phyloP scores from a whole-genome alignment of 441 rosid genomes.

The Hura crepitans region DNA sequence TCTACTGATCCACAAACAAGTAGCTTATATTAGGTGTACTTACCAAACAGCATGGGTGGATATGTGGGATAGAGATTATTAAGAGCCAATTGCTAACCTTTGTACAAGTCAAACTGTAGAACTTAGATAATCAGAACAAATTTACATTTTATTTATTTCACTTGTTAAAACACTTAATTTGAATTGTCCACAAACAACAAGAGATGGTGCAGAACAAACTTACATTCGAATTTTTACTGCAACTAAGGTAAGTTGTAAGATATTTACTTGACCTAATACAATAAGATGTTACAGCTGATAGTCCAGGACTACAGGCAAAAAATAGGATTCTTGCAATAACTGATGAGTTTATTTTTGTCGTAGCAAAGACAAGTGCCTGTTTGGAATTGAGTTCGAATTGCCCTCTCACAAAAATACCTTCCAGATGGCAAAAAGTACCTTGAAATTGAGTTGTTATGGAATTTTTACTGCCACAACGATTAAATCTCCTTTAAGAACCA shows the following conservation, averaged over 20 bases:
- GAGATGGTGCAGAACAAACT: not conserved
- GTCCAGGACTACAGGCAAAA: not conserved
- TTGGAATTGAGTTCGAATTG: not conserved
- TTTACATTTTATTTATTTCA: not conserved
- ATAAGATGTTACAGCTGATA: not conserved
- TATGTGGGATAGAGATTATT: not conserved
- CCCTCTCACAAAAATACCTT: not conserved
- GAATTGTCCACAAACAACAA: not conserved
- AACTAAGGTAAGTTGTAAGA: conserved; percentile 1
- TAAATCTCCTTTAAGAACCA: no score
- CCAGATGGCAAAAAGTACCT: not conserved
- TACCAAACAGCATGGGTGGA: not conserved
- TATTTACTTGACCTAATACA: not conserved
- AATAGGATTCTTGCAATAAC: not conserved
- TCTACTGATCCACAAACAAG: not conserved
- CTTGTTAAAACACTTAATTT: not conserved
- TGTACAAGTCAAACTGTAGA: not conserved
- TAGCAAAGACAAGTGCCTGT: not conserved
- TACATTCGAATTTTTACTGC: not conserved
- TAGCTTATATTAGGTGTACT: not conserved
- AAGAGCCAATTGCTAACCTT: not conserved
- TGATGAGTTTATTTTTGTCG: not conserved
- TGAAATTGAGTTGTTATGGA: not conserved
- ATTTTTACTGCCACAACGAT: no score
- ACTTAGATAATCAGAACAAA: not conserved